Evolutionary conservation across 208 protist genomes (phyloP), one percentile per base, ranked within the genome.

Genomic region (Crithidia bombi): DNA sequence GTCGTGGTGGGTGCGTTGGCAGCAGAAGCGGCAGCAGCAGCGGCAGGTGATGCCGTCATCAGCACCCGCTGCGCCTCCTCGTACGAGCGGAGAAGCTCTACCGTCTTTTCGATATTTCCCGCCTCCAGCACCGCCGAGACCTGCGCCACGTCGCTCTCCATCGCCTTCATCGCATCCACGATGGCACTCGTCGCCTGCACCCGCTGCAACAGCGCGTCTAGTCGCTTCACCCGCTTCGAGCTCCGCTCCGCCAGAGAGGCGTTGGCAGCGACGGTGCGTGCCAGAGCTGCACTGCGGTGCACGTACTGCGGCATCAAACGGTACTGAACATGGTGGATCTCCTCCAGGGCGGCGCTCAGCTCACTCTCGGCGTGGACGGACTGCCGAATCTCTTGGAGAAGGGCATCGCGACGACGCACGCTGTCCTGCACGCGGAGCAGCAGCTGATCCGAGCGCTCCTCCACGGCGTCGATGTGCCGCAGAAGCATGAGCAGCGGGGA

Each of bases 41-140:
- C 41, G 10, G 32, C 32, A 5, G 56, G 68, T 21, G 68, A 66
- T 19, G 63, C 56, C 2, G 62, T 44, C 30, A 57, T 59, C 33
- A 93, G 38, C 36, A 83, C 65, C 3, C 54, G 55, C 33, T 76
- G 77, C 33, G 90, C 90, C 58, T 69, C 77, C 49, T 91, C 82
- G 65, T 92, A 95, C 54, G 79, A 81, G 21, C 59, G 67, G 32
- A 95, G 73, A 10, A 90, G 73, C 58, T 83, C 61, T 43, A 92
- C 82, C 6, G 69, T 84, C 19, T 69, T 65, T 15, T 84, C 80
- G n/a, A 93, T 57, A 36, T 91, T 86, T 7, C 73, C 79, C 0
- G 62, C 15, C 5, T 68, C 75, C 36, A 92, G 56, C 30, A 74
- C 78, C 15, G 33, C 47, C 46, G 44, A 51, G 36, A 92, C 65